phyloP scores from a whole-genome alignment of 805 yeast species.

The Wickerhamomyces rabaulensis region DNA sequence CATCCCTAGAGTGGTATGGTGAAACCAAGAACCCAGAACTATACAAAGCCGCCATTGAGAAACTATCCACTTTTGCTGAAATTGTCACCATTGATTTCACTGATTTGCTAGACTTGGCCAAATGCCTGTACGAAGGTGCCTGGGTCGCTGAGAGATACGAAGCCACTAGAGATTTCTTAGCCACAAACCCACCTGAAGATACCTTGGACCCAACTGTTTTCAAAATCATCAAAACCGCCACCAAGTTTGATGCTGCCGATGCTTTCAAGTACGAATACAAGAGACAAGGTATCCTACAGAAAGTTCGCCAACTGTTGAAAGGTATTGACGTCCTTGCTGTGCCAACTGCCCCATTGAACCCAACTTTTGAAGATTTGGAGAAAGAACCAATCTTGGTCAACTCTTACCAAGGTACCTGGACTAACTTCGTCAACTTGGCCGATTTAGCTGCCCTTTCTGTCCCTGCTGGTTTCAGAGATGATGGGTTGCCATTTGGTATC shows the following conservation, averaged over 20 bases:
- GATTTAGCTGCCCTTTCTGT: conserved; percentile 88
- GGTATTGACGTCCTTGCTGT: conserved; percentile 74
- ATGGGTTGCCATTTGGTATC: conserved; percentile 88
- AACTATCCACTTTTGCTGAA: conserved; percentile 52
- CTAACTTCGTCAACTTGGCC: conserved; percentile 92
- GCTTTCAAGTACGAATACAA: conserved; percentile 83
- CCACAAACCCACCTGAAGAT: conserved; percentile 61
- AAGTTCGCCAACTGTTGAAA: conserved; percentile 47
- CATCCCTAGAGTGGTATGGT: conserved; percentile 69
- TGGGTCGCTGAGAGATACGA: conserved; percentile 97
- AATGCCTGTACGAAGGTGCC: conserved; percentile 92
- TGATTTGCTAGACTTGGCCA: conserved; percentile 75
- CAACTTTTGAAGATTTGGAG: conserved; percentile 67
- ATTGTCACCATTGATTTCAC: conserved; percentile 64
- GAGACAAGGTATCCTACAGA: conserved; percentile 73
- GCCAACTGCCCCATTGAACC: conserved; percentile 93
- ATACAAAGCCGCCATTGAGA: conserved; percentile 55
- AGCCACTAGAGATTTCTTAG: conserved; percentile 70
- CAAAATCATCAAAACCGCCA: conserved; percentile 73
- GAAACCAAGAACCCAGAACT: conserved; percentile 73
- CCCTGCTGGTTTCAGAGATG: conserved; percentile 84
- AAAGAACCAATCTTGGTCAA: conserved; percentile 78
- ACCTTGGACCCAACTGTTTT: conserved; percentile 82
- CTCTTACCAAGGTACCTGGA: conserved; percentile 96
- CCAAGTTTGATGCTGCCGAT: conserved; percentile 72